Conservation (phyloP, 1,284 basidiomycete genomes). For the Sphaerobolus stellatus region DNA sequence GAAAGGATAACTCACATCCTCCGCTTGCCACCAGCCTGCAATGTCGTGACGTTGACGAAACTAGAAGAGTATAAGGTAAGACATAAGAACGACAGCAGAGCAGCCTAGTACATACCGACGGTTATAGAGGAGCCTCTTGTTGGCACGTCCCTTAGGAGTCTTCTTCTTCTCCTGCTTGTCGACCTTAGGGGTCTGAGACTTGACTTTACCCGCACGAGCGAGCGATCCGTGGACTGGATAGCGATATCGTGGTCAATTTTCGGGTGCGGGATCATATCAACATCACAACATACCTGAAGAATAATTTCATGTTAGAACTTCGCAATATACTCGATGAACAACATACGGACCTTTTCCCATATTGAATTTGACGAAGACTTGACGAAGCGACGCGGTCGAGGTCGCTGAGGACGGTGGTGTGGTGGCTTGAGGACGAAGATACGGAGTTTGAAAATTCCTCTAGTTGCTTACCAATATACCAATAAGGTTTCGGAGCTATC, state of each 20-base stretch:
- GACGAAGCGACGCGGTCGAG: not conserved
- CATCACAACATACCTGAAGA: not conserved
- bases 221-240: constrained; percentile 94
- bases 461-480: too few species aligned
- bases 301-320: not conserved
- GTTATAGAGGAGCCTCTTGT: constrained; percentile 95
- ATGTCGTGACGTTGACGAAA: constrained; percentile 95
- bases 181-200: constrained; percentile 95
- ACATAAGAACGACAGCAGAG: constrained; percentile 5
- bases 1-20: constrained; percentile 75
- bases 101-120: constrained; percentile 61
- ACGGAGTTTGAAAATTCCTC: not conserved
- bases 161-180: constrained; percentile 99
- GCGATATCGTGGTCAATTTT: not conserved
- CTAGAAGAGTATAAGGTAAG: constrained; percentile 38
- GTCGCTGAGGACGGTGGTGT: constrained; percentile 1
- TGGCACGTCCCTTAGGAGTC: constrained; percentile 91
- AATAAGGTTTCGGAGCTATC: too few species aligned
- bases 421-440: not conserved
- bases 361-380: constrained; percentile 2
- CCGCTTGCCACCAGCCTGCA: constrained; percentile 90
- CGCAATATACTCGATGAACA: not conserved
- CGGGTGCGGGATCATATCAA: not conserved
- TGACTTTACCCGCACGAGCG: constrained; percentile 99
- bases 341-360: constrained; percentile 5